Conservation (phyloP, 345 rosid genomes). For the Psidium guajava region DNA sequence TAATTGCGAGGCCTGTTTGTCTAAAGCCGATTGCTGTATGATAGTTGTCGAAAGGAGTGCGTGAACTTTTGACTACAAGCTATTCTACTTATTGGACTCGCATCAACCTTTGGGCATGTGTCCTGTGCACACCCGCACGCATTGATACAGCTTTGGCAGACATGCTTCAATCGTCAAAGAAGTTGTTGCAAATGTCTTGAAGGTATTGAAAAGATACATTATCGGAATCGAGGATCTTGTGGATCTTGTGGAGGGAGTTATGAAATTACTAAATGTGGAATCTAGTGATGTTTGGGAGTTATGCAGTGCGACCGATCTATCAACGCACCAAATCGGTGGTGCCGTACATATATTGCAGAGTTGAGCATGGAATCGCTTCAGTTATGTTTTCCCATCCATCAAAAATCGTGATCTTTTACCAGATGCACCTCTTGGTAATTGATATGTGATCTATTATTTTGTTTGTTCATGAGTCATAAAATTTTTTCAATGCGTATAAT, state of each 20-base stretch:
- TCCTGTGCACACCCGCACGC: neutral
- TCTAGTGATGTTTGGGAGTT: neutral
- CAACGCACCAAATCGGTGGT: too few relatives aligned
- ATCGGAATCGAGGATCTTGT: neutral
- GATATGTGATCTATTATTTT: too few relatives aligned
- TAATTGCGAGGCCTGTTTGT: neutral
- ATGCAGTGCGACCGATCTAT: too few relatives aligned
- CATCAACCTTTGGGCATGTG: neutral
- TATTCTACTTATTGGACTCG: neutral
- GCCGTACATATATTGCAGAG: too few relatives aligned
- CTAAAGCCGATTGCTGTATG: neutral
- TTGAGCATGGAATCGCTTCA: too few relatives aligned
- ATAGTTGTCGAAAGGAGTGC: neutral
- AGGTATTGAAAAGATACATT: fast-evolving
- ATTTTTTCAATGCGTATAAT: too few relatives aligned
- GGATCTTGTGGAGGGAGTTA: neutral
- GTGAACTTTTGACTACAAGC: neutral
- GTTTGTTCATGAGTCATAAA: too few relatives aligned
- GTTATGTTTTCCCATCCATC: too few relatives aligned
- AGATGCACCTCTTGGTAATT: too few relatives aligned
- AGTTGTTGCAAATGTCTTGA: neutral
- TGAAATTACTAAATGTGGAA: neutral
- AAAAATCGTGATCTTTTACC: too few relatives aligned
- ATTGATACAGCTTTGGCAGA: fast-evolving
- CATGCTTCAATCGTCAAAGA: fast-evolving